A percentile compares a stretch with the other conserved stretches of the same genome.
phyloP scores from a whole-genome alignment of 2,329 filamentous ascomycete genomes.

The Penicillium thymicola region DNA sequence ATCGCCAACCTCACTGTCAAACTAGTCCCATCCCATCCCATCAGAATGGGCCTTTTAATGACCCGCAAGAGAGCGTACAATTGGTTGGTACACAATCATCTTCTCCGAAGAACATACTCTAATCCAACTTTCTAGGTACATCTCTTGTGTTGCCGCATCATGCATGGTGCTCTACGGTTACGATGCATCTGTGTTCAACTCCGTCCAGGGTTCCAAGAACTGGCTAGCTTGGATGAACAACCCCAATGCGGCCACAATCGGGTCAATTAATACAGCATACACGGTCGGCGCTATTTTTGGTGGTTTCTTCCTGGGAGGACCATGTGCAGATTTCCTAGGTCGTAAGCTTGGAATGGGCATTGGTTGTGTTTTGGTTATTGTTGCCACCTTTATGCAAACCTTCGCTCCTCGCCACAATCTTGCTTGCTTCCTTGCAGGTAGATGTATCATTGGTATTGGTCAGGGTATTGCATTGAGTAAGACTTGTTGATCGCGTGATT shows the following conservation, averaged over 20 bases:
- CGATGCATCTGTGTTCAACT: slow-evolving; percentile 71
- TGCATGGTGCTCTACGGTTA: slow-evolving; percentile 75
- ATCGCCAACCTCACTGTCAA: background rate
- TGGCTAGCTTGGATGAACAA: slow-evolving; percentile 64
- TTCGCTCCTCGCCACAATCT: slow-evolving; percentile 61
- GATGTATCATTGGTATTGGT: slow-evolving; percentile 66
- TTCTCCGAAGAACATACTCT: background rate
- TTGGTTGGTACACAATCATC: slow-evolving; percentile 20
- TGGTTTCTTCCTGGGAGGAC: slow-evolving; percentile 67
- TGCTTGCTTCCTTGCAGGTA: slow-evolving; percentile 65
- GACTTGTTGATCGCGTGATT: slow-evolving; percentile 13
- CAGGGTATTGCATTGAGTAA: slow-evolving; percentile 64
- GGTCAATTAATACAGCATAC: slow-evolving; percentile 65
- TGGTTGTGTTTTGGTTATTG: slow-evolving; percentile 63
- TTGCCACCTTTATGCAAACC: slow-evolving; percentile 66
- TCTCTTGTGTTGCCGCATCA: slow-evolving; percentile 66
- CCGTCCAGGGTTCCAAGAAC: slow-evolving; percentile 64
- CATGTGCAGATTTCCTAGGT: slow-evolving; percentile 59
- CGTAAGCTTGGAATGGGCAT: slow-evolving; percentile 63
- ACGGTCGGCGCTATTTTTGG: slow-evolving; percentile 68
- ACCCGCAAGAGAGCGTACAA: slow-evolving; percentile 32
- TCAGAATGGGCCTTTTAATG: slow-evolving; percentile 22
- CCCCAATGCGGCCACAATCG: slow-evolving; percentile 45
- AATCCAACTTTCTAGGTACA: slow-evolving; percentile 50
- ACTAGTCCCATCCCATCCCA: background rate